phyloP scores from a whole-genome alignment of 257 asterid species.

The Thymus quinquecostatus region DNA sequence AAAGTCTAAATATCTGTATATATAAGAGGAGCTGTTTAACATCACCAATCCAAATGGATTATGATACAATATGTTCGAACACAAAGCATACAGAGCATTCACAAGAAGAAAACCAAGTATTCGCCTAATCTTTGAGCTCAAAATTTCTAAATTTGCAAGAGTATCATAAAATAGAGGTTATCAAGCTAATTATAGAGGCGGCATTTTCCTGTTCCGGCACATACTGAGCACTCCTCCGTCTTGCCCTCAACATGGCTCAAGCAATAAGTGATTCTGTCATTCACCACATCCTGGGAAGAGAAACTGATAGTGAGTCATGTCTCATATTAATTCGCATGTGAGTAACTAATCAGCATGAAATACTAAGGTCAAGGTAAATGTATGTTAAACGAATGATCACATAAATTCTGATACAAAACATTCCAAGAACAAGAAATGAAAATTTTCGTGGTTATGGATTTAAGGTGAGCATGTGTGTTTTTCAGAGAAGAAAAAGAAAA shows the following conservation, averaged over 20 bases:
- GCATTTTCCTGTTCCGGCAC: conserved; percentile 94
- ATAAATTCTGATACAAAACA: not conserved
- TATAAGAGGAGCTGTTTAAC: conserved; percentile 18
- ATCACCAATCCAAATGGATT: not conserved
- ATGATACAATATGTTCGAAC: conserved; percentile 1
- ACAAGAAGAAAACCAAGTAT: not conserved
- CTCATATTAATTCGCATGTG: not conserved
- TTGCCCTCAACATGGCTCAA: conserved; percentile 85
- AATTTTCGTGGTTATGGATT: too few relatives aligned
- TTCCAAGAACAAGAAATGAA: too few relatives aligned
- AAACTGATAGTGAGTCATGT: conserved; percentile 3
- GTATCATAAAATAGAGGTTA: not conserved
- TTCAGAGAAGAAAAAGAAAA: too few relatives aligned
- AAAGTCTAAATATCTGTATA: not conserved
- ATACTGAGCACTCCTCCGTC: conserved; percentile 83
- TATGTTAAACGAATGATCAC: not conserved
- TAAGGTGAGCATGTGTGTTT: too few relatives aligned
- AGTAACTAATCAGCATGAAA: not conserved
- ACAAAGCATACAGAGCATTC: not conserved
- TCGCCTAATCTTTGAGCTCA: conserved; percentile 19
- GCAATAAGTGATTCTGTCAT: conserved; percentile 83
- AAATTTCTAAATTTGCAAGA: not conserved
- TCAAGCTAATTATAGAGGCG: conserved; percentile 43
- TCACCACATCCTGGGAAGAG: conserved; percentile 76
- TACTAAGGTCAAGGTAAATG: not conserved